Conservation (phyloP, 2,329 filamentous ascomycete species). For the Claviceps sp. region DNA sequence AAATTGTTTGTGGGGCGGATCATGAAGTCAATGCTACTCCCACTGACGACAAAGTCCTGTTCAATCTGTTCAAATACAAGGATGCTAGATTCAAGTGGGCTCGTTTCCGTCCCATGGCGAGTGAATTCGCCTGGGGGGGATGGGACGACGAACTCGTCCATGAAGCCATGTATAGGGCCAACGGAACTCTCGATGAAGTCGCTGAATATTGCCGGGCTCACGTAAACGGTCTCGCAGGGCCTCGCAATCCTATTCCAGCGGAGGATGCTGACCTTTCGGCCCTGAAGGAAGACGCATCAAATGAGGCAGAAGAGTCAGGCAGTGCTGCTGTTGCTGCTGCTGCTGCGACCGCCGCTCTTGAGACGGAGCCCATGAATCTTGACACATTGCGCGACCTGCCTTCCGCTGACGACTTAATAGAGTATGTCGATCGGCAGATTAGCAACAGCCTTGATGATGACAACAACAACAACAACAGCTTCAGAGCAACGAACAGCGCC, state of each 20-base stretch:
- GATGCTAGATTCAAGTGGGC: slow-evolving; percentile 34
- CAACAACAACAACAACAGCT: not conserved
- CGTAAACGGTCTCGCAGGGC: slow-evolving; percentile 39
- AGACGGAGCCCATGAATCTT: slow-evolving; percentile 25
- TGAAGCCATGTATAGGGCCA: slow-evolving; percentile 74
- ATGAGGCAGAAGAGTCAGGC: slow-evolving; percentile 11
- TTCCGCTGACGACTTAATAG: slow-evolving; percentile 2
- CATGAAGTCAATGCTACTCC: slow-evolving; percentile 51
- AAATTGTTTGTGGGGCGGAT: slow-evolving; percentile 64
- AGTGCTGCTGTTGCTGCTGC: slow-evolving; percentile 8
- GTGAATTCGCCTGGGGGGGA: slow-evolving; percentile 19
- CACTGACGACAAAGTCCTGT: slow-evolving; percentile 37
- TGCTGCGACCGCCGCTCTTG: slow-evolving; percentile 10
- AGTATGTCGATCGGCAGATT: slow-evolving; percentile 3
- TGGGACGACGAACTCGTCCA: slow-evolving; percentile 48
- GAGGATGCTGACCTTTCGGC: slow-evolving; percentile 35
- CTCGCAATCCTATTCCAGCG: slow-evolving; percentile 53
- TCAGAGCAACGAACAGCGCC: slow-evolving; percentile 5
- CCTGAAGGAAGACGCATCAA: slow-evolving; percentile 15
- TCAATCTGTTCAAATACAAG: slow-evolving; percentile 30
- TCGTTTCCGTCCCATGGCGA: slow-evolving; percentile 15
- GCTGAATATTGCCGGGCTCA: slow-evolving; percentile 64
- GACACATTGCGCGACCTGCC: slow-evolving; percentile 17
- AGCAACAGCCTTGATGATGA: not conserved
- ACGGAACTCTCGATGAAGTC: slow-evolving; percentile 47